These are phyloP conservation scores for Quaeritorhiza haematococci DNA, from an alignment of 371 early-diverging fungal genomes.

Conservation along the genomic window DNA sequence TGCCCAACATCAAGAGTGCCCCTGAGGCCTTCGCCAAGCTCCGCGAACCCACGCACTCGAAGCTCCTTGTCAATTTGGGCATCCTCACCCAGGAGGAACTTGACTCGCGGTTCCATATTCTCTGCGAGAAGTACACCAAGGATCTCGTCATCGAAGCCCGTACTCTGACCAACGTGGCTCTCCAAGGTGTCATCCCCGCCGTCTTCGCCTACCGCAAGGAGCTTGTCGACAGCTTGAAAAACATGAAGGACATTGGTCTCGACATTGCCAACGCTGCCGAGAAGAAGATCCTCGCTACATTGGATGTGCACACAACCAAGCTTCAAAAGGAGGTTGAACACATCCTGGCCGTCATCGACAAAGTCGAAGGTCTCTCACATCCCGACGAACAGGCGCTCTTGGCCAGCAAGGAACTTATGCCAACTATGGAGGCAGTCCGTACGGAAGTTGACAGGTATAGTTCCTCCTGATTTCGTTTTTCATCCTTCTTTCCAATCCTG, in stretches of 20 bases:
- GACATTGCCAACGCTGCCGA: constrained; percentile 68
- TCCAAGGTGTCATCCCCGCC: constrained; percentile 82
- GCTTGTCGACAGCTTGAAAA: constrained; percentile 59
- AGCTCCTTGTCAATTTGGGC: constrained; percentile 73
- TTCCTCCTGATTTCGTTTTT: background rate
- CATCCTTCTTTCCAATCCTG: constrained; percentile 37
- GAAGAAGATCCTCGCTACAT: constrained; percentile 56
- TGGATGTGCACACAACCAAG: constrained; percentile 56
- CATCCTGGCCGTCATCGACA: constrained; percentile 55
- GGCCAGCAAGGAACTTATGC: constrained; percentile 57
- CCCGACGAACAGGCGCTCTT: constrained; percentile 60
- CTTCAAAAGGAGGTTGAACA: constrained; percentile 54
- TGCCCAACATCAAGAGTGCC: constrained; percentile 85
- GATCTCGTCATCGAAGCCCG: constrained; percentile 90
- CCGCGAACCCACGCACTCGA: constrained; percentile 59
- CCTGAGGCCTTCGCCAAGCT: constrained; percentile 85
- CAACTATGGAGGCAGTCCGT: constrained; percentile 71
- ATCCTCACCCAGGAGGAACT: constrained; percentile 86
- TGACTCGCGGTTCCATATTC: constrained; percentile 87
- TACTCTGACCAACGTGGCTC: constrained; percentile 78
- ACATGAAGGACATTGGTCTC: constrained; percentile 54
- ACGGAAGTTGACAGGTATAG: constrained; percentile 56
- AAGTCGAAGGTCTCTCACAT: constrained; percentile 52
- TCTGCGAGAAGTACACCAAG: constrained; percentile 93
- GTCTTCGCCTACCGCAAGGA: constrained; percentile 82